Conservation (phyloP, 768 basidiomycete species). For the Lentinula detonsa region DNA sequence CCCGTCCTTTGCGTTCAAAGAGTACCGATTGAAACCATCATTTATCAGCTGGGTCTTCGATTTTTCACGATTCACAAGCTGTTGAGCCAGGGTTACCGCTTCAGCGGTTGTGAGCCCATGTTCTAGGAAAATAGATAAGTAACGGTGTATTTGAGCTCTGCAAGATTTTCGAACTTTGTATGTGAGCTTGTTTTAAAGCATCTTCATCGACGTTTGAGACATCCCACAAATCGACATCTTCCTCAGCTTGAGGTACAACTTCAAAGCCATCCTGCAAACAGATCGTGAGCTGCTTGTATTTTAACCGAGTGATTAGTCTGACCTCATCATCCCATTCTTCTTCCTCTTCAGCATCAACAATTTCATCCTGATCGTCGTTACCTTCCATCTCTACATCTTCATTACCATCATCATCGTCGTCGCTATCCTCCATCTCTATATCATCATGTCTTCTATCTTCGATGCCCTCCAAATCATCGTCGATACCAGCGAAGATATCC, state of each 20-base stretch:
- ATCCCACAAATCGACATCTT: conserved; percentile 72
- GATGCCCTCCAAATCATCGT: conserved; percentile 30
- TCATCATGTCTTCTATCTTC: conserved; percentile 24
- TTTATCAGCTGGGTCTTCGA: conserved; percentile 88
- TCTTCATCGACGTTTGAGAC: conserved; percentile 74
- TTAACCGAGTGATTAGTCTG: neutral
- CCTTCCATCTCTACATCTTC: conserved; percentile 22
- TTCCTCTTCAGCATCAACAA: conserved; percentile 16
- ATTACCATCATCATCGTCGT: conserved; percentile 9
- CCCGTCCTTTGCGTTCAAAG: conserved; percentile 85
- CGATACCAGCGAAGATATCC: conserved; percentile 73
- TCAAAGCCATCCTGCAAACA: conserved; percentile 61
- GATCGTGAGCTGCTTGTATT: neutral
- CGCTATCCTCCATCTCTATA: conserved; percentile 7
- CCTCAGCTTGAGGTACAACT: conserved; percentile 63
- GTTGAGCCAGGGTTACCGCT: conserved; percentile 87
- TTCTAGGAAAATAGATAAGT: conserved; percentile 35
- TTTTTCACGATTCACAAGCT: conserved; percentile 83
- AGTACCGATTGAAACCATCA: conserved; percentile 93
- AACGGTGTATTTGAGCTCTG: neutral
- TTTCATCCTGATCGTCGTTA: conserved; percentile 5
- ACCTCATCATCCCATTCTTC: conserved; percentile 21
- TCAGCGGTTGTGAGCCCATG: conserved; percentile 82
- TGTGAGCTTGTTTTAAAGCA: conserved; percentile 54
- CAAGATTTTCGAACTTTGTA: conserved; percentile 46